These are phyloP conservation scores for Stagonosporopsis tanaceti DNA, from an alignment of 2,329 filamentous ascomycete genomes.

Conservation along the genomic window DNA sequence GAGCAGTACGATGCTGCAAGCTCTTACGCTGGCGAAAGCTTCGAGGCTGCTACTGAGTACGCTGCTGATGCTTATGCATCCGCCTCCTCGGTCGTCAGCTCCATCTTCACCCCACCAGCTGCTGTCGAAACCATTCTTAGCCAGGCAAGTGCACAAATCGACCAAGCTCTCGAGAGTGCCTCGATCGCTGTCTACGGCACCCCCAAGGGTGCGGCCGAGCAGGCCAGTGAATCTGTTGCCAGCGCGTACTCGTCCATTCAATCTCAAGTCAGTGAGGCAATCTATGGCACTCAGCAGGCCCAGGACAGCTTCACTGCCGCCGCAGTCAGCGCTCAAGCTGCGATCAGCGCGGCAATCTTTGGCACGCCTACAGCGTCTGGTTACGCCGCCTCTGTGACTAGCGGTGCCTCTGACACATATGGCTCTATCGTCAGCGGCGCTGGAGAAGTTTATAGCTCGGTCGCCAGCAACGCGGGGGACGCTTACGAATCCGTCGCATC, in stretches of 20 bases:
- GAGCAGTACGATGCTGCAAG: constrained; percentile 55
- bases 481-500: constrained; percentile 57
- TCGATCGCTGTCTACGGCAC: constrained; percentile 66
- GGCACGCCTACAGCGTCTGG: constrained; percentile 60
- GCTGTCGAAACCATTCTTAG: constrained; percentile 65
- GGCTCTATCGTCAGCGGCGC: constrained; percentile 57
- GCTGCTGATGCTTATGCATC: constrained; percentile 59
- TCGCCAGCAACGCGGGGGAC: constrained; percentile 56
- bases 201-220: constrained; percentile 61
- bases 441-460: constrained; percentile 56
- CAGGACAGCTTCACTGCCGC: constrained; percentile 62
- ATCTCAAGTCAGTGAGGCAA: constrained; percentile 60
- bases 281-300: constrained; percentile 65
- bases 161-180: constrained; percentile 66
- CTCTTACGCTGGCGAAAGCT: constrained; percentile 59
- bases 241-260: constrained; percentile 61
- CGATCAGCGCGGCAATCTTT: constrained; percentile 65
- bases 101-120: constrained; percentile 65
- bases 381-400: constrained; percentile 47
- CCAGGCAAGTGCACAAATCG: constrained; percentile 64
- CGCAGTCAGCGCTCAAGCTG: constrained; percentile 62
- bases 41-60: constrained; percentile 59
- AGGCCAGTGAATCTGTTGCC: constrained; percentile 62
- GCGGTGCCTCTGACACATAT: constrained; percentile 46
- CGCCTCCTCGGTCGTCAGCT: constrained; percentile 56